Base-by-base conservation (phyloP, 352 stramenopile genomes). In the Phytophthora hybrid region DNA sequence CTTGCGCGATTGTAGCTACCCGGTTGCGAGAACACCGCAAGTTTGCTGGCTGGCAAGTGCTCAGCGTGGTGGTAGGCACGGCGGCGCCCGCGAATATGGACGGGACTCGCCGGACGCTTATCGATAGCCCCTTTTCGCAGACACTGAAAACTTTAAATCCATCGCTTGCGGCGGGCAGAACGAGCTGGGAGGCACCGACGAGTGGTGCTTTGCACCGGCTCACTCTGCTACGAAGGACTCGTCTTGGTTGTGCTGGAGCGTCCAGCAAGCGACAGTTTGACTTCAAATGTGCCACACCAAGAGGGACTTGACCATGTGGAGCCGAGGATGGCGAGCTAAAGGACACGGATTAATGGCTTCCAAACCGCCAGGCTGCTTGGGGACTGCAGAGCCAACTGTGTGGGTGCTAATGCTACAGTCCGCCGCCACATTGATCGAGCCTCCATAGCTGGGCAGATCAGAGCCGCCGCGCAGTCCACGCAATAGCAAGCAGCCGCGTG, bases 271-370 rank as follows among this genome's bases (percentile, higher is more conserved):
- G 39, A 72, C 61, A 73, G 56, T 64, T 79, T 41, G 9, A 55
- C 34, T 65, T 52, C 31, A 53, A 74, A 49, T 49, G 21, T 51
- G 68, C 46, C 31, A 41, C 54, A 51, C 65, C 53, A 71, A 29
- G 59, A 77, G 18, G 23, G 46, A 67, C 58, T 69, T 41, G 32
- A 53, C 65, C 70, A 77, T 62, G 65, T 74, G 70, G 59, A 74
- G 10, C 18, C 26, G 18, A 61, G 56, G 23, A 64, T 23, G 29
- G 13, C 18, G 46, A 49, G 26, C 21, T 37, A 37, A 49, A 23
- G 23, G 21, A 4, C 14, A 23, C 14, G 9, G 18, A 37, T 23
- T 31, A 21, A 54, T 32, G 57, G 49, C n/a, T 69, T 47, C 19
- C 32, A 23, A 66, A 41, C 29, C 26, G 19, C 44, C 26, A 49